Conservation (phyloP, 2,329 filamentous ascomycete species). For the Hortaea sp. region DNA sequence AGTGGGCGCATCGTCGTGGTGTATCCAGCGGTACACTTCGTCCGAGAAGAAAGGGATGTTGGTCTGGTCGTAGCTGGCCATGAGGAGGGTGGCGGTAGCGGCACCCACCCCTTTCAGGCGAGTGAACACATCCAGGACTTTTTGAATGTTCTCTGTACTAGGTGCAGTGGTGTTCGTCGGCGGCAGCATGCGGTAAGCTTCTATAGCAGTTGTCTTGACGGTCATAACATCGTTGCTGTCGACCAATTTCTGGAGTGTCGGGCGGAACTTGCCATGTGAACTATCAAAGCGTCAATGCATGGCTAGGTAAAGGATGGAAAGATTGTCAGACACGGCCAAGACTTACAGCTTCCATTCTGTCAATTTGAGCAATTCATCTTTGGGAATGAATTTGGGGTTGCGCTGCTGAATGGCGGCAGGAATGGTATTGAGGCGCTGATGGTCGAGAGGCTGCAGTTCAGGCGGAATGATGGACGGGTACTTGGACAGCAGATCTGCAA, state of each 20-base stretch:
- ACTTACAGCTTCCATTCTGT: conserved; percentile 64
- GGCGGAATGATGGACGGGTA: conserved; percentile 17
- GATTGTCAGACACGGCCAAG: conserved; percentile 5
- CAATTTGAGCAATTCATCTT: conserved; percentile 49
- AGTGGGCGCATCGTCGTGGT: conserved; percentile 29
- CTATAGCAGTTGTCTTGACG: conserved; percentile 40
- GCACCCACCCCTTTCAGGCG: conserved; percentile 56
- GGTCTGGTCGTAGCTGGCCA: conserved; percentile 53
- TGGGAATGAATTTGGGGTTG: conserved; percentile 35
- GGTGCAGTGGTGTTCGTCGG: not conserved
- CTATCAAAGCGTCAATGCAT: conserved; percentile 17
- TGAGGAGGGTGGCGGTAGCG: conserved; percentile 65
- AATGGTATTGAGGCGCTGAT: conserved; percentile 49
- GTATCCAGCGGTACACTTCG: conserved; percentile 65
- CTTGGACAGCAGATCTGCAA: conserved; percentile 13
- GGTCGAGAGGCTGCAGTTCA: conserved; percentile 47
- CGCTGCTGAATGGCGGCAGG: conserved; percentile 36
- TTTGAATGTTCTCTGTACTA: not conserved
- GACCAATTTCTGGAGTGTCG: conserved; percentile 36
- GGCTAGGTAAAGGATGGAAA: not conserved
- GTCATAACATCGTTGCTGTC: conserved; percentile 47
- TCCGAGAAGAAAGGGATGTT: conserved; percentile 68
- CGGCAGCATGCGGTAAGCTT: conserved; percentile 43
- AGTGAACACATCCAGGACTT: not conserved
- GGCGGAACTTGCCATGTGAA: conserved; percentile 43